Base-by-base conservation (phyloP, 352 stramenopile genomes). In the Globisporangium rhizosaccharum region DNA sequence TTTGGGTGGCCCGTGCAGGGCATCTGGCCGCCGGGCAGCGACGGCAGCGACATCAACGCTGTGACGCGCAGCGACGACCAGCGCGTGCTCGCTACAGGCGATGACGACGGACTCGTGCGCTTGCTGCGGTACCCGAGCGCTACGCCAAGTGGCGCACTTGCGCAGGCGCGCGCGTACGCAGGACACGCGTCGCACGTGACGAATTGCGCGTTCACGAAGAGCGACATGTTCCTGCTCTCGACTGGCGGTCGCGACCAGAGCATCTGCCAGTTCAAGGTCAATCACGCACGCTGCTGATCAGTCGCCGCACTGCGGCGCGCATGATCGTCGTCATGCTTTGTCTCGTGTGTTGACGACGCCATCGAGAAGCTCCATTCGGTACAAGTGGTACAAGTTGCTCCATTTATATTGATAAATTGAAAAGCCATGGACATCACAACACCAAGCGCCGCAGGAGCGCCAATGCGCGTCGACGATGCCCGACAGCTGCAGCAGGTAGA, bases 1-100 rank as follows among this genome's bases (percentile, higher is more conserved):
- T 84, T 91, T 20, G 72, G 73, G 20, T 98, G 92, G 92, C 71
- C 80, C 41, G 87, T 93, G 28, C 88, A 98, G 66, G 93, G 93
- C 39, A 85, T 88, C 48, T 87, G 78, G 75, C 57, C 73, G 0
- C 50, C 61, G 4, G 61, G 62, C 14, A 78, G 63, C 52, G 76
- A 90, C 53, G 78, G 75, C 48, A 89, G 69, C 41, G 84, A 93
- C 65, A 61, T 93, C 14, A 92, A 90, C 51, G 74, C 74, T 2
- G 73, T 87, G 6, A 61, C 62, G 14, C 72, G 75, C 30, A 79
- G 67, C 25, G 56, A 67, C 15, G 76, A 86, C 55, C 47, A 59
- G 9, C 51, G 45, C 0, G 60, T 80, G 4, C 28, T 95, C 6
- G 74, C 73, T 2, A 91, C 74, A 7, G 80, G 72, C 20, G 80